Evolutionary conservation across 345 rosid species (phyloP).

Genomic region (Eucalyptus paniculata): DNA sequence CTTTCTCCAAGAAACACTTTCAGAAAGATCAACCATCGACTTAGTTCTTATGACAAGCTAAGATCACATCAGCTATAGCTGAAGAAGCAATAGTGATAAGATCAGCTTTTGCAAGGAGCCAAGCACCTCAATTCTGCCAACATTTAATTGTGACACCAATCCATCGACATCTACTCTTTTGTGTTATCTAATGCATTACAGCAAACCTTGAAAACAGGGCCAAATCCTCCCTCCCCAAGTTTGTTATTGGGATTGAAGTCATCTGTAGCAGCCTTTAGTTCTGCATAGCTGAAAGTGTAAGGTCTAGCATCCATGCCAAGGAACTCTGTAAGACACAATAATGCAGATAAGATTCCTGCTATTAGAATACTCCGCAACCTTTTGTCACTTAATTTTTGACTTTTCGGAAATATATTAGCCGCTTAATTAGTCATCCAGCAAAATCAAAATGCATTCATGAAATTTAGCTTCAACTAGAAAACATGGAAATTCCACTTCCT

Average conservation of each 20-base stretch:
- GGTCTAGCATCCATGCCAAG: slow-evolving; percentile 37
- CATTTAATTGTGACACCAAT: background rate
- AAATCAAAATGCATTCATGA: background rate
- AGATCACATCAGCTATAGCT: background rate
- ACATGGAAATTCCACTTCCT: background rate
- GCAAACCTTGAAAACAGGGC: slow-evolving; percentile 38
- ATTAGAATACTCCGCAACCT: background rate
- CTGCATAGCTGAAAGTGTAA: slow-evolving; percentile 48
- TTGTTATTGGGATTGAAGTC: slow-evolving; percentile 51
- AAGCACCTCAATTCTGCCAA: background rate
- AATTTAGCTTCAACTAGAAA: background rate
- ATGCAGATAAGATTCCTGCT: background rate
- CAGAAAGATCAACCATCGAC: background rate
- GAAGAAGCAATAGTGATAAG: background rate
- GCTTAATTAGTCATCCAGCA: background rate
- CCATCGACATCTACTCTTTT: no score
- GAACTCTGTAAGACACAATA: slow-evolving; percentile 16
- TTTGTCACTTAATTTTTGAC: background rate
- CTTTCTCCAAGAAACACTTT: background rate
- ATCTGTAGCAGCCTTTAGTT: slow-evolving; percentile 52
- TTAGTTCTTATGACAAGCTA: background rate
- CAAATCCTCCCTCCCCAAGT: slow-evolving; percentile 89
- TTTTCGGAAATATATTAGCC: background rate
- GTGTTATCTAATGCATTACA: background rate
- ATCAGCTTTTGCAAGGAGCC: background rate